Evolutionary conservation across 495 filamentous ascomycete genomes (phyloP).

Genomic region (Clavariopsis aquatica): DNA sequence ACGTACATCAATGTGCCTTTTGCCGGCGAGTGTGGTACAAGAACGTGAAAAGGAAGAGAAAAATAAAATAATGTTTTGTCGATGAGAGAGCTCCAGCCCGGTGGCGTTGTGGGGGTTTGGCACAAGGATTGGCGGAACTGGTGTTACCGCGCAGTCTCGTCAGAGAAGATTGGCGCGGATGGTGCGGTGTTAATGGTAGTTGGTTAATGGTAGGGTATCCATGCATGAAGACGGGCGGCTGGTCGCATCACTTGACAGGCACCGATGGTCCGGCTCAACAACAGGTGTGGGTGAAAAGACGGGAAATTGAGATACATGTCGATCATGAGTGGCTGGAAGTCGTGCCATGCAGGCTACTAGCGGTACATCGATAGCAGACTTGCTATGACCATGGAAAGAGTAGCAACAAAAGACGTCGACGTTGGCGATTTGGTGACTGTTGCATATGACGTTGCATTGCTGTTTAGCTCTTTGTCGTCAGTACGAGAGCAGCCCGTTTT

Average conservation of each 20-base stretch:
- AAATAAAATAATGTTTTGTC: not conserved
- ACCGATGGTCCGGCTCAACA: not conserved
- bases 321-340: conserved; percentile 22
- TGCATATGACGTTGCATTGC: not conserved
- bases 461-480: conserved; percentile 24
- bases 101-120: conserved; percentile 1
- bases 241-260: conserved; percentile 29
- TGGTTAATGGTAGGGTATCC: conserved; percentile 35
- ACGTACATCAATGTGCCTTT: conserved; percentile 9
- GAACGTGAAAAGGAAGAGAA: conserved; percentile 3
- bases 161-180: conserved; percentile 9
- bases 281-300: conserved; percentile 27
- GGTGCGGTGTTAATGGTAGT: conserved; percentile 10
- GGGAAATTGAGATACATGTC: conserved; percentile 14
- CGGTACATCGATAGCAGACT: conserved; percentile 24
- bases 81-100: not conserved
- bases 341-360: conserved; percentile 17
- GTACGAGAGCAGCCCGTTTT: conserved; percentile 40
- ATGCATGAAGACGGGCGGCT: conserved; percentile 28
- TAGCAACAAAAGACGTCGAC: not conserved
- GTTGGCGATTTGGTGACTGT: conserved; percentile 12
- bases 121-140: conserved; percentile 7
- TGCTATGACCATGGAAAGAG: conserved; percentile 17
- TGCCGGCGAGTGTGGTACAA: conserved; percentile 2
- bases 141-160: conserved; percentile 23